Conservation (phyloP, 495 filamentous ascomycete species). For the Penicillium simplicissimum region DNA sequence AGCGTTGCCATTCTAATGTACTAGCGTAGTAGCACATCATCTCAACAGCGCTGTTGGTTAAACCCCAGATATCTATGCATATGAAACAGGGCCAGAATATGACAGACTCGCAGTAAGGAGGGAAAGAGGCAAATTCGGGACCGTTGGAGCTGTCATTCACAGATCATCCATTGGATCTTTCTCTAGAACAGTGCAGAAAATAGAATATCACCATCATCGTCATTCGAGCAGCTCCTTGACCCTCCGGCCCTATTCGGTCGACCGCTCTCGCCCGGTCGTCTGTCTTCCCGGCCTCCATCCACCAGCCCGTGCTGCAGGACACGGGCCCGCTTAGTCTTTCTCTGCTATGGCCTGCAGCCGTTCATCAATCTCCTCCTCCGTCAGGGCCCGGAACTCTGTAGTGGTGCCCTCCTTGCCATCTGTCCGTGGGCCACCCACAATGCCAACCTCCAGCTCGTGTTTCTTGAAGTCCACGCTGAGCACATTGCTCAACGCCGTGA, state of each 20-base stretch:
- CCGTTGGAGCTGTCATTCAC: constrained; percentile 19
- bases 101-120: constrained; percentile 17
- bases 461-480: constrained; percentile 99
- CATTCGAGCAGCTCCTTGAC: neutral
- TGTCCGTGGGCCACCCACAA: constrained; percentile 78
- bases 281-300: neutral
- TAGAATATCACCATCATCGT: constrained; percentile 19
- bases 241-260: constrained; percentile 3
- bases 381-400: constrained; percentile 80
- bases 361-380: constrained; percentile 98
- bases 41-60: neutral
- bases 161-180: constrained; percentile 19
- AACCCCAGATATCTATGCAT: neutral
- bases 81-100: constrained; percentile 21
- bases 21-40: neutral
- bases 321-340: constrained; percentile 71
- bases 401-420: constrained; percentile 81
- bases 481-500: constrained; percentile 90
- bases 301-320: constrained; percentile 4
- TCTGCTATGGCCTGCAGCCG: constrained; percentile 95
- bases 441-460: constrained; percentile 94
- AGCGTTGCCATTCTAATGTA: neutral
- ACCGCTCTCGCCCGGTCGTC: constrained; percentile 1
- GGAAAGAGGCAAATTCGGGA: constrained; percentile 8
- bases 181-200: constrained; percentile 20